phyloP scores from a whole-genome alignment of 2,329 filamentous ascomycete genomes.

The Fonsecaea nubica region DNA sequence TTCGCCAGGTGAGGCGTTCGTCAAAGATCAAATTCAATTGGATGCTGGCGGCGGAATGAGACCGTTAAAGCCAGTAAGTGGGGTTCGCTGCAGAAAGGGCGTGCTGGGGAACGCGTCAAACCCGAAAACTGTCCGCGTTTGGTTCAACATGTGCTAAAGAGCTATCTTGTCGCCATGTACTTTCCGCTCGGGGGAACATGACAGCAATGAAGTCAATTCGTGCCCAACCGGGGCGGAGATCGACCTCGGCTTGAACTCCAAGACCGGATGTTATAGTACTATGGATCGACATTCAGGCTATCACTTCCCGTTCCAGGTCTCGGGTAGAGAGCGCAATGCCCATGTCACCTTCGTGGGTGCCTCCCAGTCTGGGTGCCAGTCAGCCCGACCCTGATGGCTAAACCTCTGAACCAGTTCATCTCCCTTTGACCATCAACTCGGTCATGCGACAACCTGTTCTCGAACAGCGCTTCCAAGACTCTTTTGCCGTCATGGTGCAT shows the following conservation, averaged over 20 bases:
- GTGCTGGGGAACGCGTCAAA: slow-evolving; percentile 10
- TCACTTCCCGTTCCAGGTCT: slow-evolving; percentile 15
- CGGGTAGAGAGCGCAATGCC: neutral
- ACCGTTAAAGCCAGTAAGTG: neutral
- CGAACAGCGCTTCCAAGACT: neutral
- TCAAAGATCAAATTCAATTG: neutral
- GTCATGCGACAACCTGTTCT: slow-evolving; percentile 4
- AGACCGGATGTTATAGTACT: slow-evolving; percentile 5
- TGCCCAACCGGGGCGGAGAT: slow-evolving; percentile 35
- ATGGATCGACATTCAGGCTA: slow-evolving; percentile 8
- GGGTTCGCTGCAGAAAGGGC: neutral
- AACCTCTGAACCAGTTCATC: neutral
- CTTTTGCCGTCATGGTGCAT: slow-evolving; percentile 4
- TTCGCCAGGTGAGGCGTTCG: neutral
- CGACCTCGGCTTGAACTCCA: slow-evolving; percentile 18
- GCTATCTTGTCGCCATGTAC: slow-evolving; percentile 10
- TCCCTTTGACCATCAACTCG: neutral
- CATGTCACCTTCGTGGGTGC: neutral
- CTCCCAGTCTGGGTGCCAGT: too few relatives aligned
- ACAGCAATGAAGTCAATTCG: slow-evolving; percentile 26
- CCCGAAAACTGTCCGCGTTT: neutral
- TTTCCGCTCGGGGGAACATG: neutral
- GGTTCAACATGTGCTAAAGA: slow-evolving; percentile 1
- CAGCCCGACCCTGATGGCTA: neutral
- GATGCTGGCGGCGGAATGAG: neutral